Base-by-base conservation (phyloP, 1,284 basidiomycete species). In the Boletus semigastroideus region DNA sequence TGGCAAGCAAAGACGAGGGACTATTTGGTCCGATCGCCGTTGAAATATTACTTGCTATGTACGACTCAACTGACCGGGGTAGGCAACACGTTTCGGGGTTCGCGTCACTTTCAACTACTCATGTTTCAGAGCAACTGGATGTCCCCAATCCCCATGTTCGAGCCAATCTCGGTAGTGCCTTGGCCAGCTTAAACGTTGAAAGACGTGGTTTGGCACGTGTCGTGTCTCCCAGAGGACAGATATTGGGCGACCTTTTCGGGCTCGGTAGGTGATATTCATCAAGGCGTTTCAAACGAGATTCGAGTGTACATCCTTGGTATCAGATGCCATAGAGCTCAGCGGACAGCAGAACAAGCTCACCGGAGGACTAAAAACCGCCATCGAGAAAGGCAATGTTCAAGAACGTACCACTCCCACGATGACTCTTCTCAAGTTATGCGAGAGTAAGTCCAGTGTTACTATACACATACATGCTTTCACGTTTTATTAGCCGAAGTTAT, bases 351-450 rank as follows among this genome's bases (percentile, higher is more conserved):
- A 13, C 22, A 52, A 6, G n/a, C 50, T 56, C 12, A 56, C 67
- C 3, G 11, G n/a, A 10, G 46, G 62, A 16, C 38, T 64, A 20
- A 55, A 42, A 31, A 25, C 14, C 2, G 53, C 49, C 4, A 14
- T 42, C 27, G 25, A 50, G 25, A 36, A 37, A 0, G 52, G 52
- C 8, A 45, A 46, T 31, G 16, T 27, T 6, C 49, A 40, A 17
- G 62, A 59, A 8, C 63, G 63, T 42, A 55, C 54, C 1, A 53
- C 56, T 28, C 52, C 54, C n/a, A 66, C 61, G 2, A 49, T 64
- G 50, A 62, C 62, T 0, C 37, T 53, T 36, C 8, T 45, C n/a
- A 51, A 45, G 10, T 16, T 51, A 27, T 13, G 33, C 33, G 13
- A 37, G 16, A 51, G 52, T 53, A 5, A 40, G 47, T 17, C 5